Base-by-base conservation (phyloP, 768 basidiomycete genomes). In the Chalciporus piperatus region DNA sequence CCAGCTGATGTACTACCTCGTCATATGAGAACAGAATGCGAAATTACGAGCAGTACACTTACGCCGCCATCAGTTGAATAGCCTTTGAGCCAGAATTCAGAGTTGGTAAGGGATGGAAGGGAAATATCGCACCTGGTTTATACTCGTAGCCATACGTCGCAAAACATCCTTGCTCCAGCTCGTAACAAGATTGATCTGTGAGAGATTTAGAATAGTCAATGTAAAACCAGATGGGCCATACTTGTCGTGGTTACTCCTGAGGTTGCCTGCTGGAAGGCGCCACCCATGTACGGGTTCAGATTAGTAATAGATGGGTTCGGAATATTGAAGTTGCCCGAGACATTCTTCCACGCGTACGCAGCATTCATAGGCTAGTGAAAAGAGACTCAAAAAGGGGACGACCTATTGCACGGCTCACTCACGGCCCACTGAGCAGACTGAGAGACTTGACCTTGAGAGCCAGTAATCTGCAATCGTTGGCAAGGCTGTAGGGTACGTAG, bases 361-460 rank as follows among this genome's bases (percentile, higher is more conserved):
- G 77, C 75, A 65, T 94, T 89, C 73, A 90, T 91, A 0, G 92
- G 92, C 84, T 87, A 56, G 25, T 68, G 71, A 46, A 58, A 43
- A 52, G 19, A 37, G n/a, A 17, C 25, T 28, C 51, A 40, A 57
- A 28, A 23, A 37, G 20, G 3, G 17, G 22, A 32, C 30, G 32
- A 22, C 37, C 19, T 3, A 16, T 39, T n/a, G 32, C 22, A 41
- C 8, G 16, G 4, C 19, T 30, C 41, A 75, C 82, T 72, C 66
- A 89, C 87, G 39, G 74, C 85, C 83, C 84, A 88, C 64, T 96
- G 92, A 7, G 79, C 84, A 41, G 89, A 92, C 67, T 92, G 90
- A 6, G 92, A 94, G 16, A 94, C 90, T 57, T 82, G 74, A 8
- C 82, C 83, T 11, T 52, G 16, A 72, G 71, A 59, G 3, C 67